phyloP scores from a whole-genome alignment of 139 green algal species.

The Picochlorum sp. region DNA sequence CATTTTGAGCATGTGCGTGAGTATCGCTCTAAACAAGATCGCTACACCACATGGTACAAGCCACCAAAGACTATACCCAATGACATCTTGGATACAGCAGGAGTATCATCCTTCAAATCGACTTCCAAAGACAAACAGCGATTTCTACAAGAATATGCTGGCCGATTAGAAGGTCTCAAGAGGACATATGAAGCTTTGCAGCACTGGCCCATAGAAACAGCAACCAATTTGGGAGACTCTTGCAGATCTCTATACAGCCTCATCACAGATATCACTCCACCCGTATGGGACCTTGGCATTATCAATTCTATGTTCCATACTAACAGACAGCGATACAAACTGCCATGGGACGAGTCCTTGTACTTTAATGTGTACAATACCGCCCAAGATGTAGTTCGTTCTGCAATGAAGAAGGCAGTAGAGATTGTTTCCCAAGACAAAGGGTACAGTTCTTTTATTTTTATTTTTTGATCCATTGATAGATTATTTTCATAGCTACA shows the following conservation, averaged over 20 bases:
- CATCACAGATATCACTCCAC: background rate
- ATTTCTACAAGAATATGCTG: background rate
- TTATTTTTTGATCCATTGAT: too few relatives aligned
- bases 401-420: background rate
- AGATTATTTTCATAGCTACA: too few relatives aligned
- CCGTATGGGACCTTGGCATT: background rate
- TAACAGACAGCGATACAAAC: background rate
- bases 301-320: background rate
- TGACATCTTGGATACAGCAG: too few relatives aligned
- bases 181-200: background rate
- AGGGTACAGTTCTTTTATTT: too few relatives aligned
- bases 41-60: background rate
- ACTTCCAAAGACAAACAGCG: background rate
- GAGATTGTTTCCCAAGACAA: background rate
- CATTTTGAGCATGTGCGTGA: background rate
- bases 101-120: background rate
- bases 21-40: background rate
- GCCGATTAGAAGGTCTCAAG: background rate
- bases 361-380: background rate
- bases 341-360: background rate
- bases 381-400: background rate
- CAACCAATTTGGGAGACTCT: background rate
- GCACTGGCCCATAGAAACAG: background rate
- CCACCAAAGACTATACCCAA: background rate
- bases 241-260: background rate